Evolutionary conservation across 768 basidiomycete genomes (phyloP).

Genomic region (Tulasnella sp.): DNA sequence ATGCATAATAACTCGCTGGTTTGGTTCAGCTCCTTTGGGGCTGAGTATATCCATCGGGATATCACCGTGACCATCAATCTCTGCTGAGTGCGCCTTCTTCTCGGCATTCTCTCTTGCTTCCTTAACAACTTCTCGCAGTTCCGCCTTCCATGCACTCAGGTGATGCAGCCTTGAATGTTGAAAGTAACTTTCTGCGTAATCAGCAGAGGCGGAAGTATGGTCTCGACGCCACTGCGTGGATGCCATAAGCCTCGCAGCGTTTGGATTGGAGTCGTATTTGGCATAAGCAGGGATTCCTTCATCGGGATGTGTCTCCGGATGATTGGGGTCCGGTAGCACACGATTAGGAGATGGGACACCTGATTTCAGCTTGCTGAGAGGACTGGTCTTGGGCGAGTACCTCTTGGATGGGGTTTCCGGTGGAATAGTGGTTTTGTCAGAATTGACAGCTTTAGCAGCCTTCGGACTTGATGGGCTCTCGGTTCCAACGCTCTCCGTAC

Average conservation of each 20-base stretch:
- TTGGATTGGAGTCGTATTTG: slow-evolving; percentile 48
- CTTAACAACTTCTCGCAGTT: slow-evolving; percentile 64
- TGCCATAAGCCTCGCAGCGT: slow-evolving; percentile 68
- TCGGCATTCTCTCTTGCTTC: slow-evolving; percentile 68
- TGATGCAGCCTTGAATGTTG: slow-evolving; percentile 84
- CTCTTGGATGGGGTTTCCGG: too few species aligned
- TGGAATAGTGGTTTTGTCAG: neutral
- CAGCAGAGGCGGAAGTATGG: slow-evolving; percentile 66
- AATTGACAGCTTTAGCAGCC: neutral
- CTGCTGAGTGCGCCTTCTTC: slow-evolving; percentile 20
- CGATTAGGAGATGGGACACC: neutral
- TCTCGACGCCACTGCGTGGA: slow-evolving; percentile 74
- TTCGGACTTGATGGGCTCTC: neutral
- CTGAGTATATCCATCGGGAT: slow-evolving; percentile 17
- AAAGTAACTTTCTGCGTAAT: slow-evolving; percentile 74
- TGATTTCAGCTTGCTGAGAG: neutral
- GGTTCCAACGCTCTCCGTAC: too few species aligned
- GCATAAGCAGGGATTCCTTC: slow-evolving; percentile 51
- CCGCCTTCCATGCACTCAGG: slow-evolving; percentile 82
- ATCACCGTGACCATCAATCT: neutral
- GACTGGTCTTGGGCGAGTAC: neutral
- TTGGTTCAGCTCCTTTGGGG: slow-evolving; percentile 25
- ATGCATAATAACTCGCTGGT: slow-evolving; percentile 65
- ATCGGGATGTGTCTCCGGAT: slow-evolving; percentile 31
- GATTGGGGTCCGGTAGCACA: slow-evolving; percentile 24